These are phyloP conservation scores for Millerozyma acaciae DNA, from an alignment of 805 yeast species.

Conservation along the genomic window DNA sequence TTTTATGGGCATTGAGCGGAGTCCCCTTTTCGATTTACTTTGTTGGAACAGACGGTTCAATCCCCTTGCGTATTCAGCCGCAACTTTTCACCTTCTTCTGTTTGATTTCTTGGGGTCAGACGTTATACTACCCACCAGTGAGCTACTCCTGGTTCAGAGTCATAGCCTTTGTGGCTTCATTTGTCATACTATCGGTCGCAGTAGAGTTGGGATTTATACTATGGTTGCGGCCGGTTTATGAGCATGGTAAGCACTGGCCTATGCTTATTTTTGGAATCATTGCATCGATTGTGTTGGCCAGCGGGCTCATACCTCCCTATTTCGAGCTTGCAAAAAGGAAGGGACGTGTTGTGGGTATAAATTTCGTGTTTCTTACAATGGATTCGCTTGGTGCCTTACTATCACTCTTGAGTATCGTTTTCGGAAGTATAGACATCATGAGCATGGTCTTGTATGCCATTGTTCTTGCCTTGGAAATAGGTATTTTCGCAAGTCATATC, in stretches of 20 bases:
- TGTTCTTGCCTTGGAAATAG: slow-evolving; percentile 72
- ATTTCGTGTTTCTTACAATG: slow-evolving; percentile 69
- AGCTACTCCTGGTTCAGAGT: slow-evolving; percentile 33
- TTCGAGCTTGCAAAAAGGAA: slow-evolving; percentile 73
- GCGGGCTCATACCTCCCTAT: slow-evolving; percentile 86
- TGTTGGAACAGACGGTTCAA: slow-evolving; percentile 61
- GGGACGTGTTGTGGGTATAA: slow-evolving; percentile 87
- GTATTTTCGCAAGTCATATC: slow-evolving; percentile 66
- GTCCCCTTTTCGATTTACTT: slow-evolving; percentile 87
- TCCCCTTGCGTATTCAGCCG: slow-evolving; percentile 85
- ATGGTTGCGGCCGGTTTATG: slow-evolving; percentile 58
- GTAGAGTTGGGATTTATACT: slow-evolving; percentile 68
- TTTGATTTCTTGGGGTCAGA: slow-evolving; percentile 59
- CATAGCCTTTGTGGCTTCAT: slow-evolving; percentile 26
- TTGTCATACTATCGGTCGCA: slow-evolving; percentile 48
- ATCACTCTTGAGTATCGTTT: slow-evolving; percentile 55
- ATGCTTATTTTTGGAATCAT: slow-evolving; percentile 71
- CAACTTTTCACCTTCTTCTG: slow-evolving; percentile 74
- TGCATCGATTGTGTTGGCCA: slow-evolving; percentile 70
- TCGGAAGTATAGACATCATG: slow-evolving; percentile 68
- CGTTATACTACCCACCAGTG: slow-evolving; percentile 68
- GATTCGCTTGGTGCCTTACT: slow-evolving; percentile 81
- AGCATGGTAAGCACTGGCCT: slow-evolving; percentile 66
- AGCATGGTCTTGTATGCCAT: slow-evolving; percentile 73
- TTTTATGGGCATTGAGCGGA: slow-evolving; percentile 73